Evolutionary conservation across 331 rosid genomes (phyloP), one percentile per base, ranked within the genome.

Genomic region (Arachis monticola): DNA sequence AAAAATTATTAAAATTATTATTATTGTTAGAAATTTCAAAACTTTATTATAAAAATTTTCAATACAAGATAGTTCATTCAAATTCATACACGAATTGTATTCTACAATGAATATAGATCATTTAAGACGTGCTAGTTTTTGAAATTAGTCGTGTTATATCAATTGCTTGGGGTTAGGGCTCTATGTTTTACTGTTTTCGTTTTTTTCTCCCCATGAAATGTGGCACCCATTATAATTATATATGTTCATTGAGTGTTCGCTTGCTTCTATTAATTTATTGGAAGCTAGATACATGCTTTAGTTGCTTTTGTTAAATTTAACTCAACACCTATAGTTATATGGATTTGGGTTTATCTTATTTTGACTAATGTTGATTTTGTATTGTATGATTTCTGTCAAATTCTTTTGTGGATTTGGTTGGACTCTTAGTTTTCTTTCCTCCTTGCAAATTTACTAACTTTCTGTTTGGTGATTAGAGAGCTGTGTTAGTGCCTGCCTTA

Each of bases 401-500:
- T 13, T 7, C 51, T 9, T 10, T 13, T 38, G 50, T 32, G 64
- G 51, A n/a, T n/a, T n/a, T n/a, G 55, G 4, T 42, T 57, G 10
- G 11, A 5, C 56, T 32, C 8, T 42, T 1, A 42, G 46, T 52
- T 7, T 40, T 53, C 7, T 32, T 47, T 73, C 22, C 17, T 0
- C 41, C 56, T 47, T 53, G 17, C 13, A 64, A 9, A 61, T 10
- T n/a, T 59, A 2, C 11, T 50, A 64, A 5, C 5, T 6, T 71
- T 11, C 45, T 5, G 55, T 40, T 70, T 62, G 51, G 52, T 44
- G 0, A 66, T 14, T 72, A 92, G 97, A 90, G 97, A 81, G 97
- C 97, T 63, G 97, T 92, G 22, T 68, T 92, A 59, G 65, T 92
- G 6, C 97, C 97, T 30, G 96, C 97, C 2, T 57, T 92, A 41